Conservation (phyloP, 2,329 filamentous ascomycete species). For the Penicillium hordei region DNA sequence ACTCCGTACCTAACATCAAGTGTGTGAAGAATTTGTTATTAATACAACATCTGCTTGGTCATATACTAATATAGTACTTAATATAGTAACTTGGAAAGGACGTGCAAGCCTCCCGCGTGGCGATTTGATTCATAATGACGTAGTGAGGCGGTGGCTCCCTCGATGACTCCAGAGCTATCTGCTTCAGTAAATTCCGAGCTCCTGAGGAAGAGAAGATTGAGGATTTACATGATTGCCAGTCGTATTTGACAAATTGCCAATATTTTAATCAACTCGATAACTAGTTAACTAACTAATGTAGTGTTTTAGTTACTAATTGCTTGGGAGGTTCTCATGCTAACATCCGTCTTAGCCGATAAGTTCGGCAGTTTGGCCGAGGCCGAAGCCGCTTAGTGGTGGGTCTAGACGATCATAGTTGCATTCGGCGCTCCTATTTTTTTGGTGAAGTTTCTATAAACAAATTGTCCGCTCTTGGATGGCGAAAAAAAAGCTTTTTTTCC, state of each 20-base stretch:
- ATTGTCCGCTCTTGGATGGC: background rate
- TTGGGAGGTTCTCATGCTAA: background rate
- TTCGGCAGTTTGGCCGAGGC: slow-evolving; percentile 2
- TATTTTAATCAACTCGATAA: background rate
- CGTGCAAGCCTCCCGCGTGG: background rate
- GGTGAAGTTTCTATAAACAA: background rate
- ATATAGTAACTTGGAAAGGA: background rate
- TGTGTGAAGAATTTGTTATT: background rate
- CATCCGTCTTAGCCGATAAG: background rate
- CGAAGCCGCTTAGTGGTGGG: slow-evolving; percentile 10
- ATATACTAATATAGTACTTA: background rate
- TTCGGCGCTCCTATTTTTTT: slow-evolving; percentile 1
- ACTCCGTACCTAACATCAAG: background rate
- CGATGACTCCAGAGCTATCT: background rate
- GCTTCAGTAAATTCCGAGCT: background rate
- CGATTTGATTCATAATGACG: background rate
- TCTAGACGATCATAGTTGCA: slow-evolving; percentile 8
- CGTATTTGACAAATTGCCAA: background rate
- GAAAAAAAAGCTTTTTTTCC: background rate
- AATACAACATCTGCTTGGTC: background rate
- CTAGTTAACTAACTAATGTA: no score
- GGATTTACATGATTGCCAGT: no score
- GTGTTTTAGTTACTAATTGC: background rate
- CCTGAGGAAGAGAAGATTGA: background rate
- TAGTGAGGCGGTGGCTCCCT: background rate